Percentiles rank a stretch among this genome's conserved stretches.
Conservation (phyloP, 768 basidiomycete genomes). For the Megacollybia marginata region DNA sequence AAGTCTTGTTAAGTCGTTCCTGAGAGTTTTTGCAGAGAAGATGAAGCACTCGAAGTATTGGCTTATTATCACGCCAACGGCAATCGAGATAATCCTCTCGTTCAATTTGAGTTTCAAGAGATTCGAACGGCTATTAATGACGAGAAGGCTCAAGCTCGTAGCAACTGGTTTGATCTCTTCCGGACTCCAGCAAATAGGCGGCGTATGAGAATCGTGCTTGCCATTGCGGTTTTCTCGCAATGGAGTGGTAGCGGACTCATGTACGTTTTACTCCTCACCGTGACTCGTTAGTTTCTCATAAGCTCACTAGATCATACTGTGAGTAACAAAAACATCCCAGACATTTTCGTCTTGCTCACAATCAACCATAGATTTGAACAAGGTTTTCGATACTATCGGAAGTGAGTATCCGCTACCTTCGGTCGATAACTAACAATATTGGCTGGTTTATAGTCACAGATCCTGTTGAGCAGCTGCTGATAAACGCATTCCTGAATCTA, state of each 20-base stretch:
- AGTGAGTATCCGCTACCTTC: neutral
- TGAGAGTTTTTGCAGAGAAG: conserved; percentile 11
- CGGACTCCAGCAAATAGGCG: conserved; percentile 62
- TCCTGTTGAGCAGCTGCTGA: conserved; percentile 47
- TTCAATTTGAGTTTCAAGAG: conserved; percentile 70
- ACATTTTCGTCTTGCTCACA: conserved; percentile 34
- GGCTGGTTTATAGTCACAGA: conserved; percentile 4
- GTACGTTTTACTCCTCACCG: conserved; percentile 71
- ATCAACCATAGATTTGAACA: neutral
- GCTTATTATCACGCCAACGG: neutral
- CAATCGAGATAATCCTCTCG: conserved; percentile 55
- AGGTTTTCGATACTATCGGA: conserved; percentile 12
- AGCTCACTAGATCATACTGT: conserved; percentile 59
- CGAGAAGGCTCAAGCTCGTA: conserved; percentile 41
- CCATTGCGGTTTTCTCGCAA: conserved; percentile 77
- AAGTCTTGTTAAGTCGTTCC: conserved; percentile 68
- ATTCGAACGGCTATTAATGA: conserved; percentile 75
- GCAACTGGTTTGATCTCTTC: conserved; percentile 46
- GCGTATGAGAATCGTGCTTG: conserved; percentile 71
- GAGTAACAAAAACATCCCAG: too few species aligned
- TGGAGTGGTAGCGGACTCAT: conserved; percentile 85
- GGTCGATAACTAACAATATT: neutral
- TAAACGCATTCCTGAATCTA: conserved; percentile 80
- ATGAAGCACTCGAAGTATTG: conserved; percentile 10
- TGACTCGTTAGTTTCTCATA: too few species aligned